Evolutionary conservation across 2,329 filamentous ascomycete genomes (phyloP), one percentile per base, ranked within the genome.

Genomic region (Talaromyces piceae): DNA sequence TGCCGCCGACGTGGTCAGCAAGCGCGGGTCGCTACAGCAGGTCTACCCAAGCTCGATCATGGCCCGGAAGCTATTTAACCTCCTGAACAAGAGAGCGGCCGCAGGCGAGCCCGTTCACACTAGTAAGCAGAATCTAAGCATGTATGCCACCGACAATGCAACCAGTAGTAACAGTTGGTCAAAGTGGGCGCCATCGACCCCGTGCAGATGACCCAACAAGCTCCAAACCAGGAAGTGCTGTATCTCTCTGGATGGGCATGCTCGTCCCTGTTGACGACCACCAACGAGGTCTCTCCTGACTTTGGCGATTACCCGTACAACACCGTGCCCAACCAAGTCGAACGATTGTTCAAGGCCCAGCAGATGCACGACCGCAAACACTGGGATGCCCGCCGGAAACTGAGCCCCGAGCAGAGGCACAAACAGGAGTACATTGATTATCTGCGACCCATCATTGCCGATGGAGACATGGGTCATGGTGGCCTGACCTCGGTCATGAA

Each of bases 251-350:
- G 93, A 56, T 98, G 93, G 93, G 93, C 93, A 4, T 97, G 93
- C 73, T 97, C 91, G 0, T 91, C 90, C 0, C 82, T 95, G 18
- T 77, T 98, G 43, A 97, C 91, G 3, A 85, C 84, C 8, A 97
- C 93, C 31, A 97, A 98, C 73, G 93, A 98, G 69, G 93, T 98
- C 25, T 96, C 90, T 0, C 88, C 93, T 41, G 93, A 98, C 68
- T 95, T 97, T 73, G 93, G 93, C 63, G 93, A 98, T 71, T 98
- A 98, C 68, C 93, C 93, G 0, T 98, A 98, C 75, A 97, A 97
- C 67, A 98, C 93, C 0, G 93, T 98, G 4, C 93, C 93, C 7
- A 97, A 97, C 72, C 93, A 97, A 69, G 93, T 98, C 3, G 90
- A 98, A 74, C 83, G 93, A 57, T 75, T 98, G 47, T 89, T 94